Base-by-base conservation (phyloP, 345 rosid genomes). In the Dovyalis caffra region DNA sequence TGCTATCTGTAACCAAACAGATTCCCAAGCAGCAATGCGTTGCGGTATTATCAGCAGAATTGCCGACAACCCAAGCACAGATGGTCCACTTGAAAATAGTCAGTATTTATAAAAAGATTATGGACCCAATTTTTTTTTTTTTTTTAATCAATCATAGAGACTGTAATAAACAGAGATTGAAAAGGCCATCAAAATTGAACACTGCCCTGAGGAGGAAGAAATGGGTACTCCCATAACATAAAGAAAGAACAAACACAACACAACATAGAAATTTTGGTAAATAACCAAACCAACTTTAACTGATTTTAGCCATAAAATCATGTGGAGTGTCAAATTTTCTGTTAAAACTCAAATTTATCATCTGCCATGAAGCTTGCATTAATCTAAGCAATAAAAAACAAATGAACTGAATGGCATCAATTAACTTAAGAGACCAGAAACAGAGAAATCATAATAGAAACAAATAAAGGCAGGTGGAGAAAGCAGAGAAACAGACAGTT, bases 1-100 rank as follows among this genome's bases (percentile, higher is more conserved):
- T 5, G 26, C 76, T 23, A 75, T 90, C 49, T 90, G 97, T 64
- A 69, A 76, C 20, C n/a, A n/a, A n/a, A n/a, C n/a, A n/a, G n/a
- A n/a, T n/a, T n/a, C n/a, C n/a, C n/a, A n/a, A n/a, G n/a, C n/a
- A n/a, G n/a, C n/a, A n/a, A n/a, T n/a, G n/a, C n/a, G n/a, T n/a
- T n/a, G n/a, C n/a, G n/a, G n/a, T n/a, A n/a, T n/a, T n/a, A n/a
- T n/a, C n/a, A n/a, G n/a, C n/a, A n/a, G n/a, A n/a, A n/a, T n/a
- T n/a, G n/a, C n/a, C n/a, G n/a, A n/a, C n/a, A n/a, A n/a, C n/a
- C n/a, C n/a, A n/a, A n/a, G n/a, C n/a, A n/a, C n/a, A n/a, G n/a
- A n/a, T n/a, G n/a, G n/a, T n/a, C n/a, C n/a, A n/a, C n/a, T n/a
- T n/a, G n/a, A n/a, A n/a, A n/a, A n/a, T n/a, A n/a, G n/a, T n/a